Conservation (phyloP, 768 basidiomycete species). For the Pleurotus platypus region DNA sequence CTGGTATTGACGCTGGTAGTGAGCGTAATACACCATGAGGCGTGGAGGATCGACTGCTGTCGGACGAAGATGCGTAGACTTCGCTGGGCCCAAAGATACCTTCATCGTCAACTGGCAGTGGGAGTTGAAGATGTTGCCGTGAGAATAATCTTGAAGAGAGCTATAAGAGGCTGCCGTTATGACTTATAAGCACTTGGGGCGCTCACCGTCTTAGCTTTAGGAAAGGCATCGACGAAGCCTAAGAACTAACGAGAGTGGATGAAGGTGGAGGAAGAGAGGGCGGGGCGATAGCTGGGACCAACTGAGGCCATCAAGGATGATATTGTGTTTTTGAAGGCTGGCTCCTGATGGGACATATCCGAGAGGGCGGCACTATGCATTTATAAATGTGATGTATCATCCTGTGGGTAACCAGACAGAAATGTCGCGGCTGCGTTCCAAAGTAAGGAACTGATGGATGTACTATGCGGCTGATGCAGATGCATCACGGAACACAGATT, state of each 20-base stretch:
- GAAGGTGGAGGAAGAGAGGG: not conserved
- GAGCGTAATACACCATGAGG: not conserved
- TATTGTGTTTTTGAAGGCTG: not conserved
- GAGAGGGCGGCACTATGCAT: not conserved
- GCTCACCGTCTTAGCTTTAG: constrained; percentile 2
- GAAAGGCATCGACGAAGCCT: not conserved
- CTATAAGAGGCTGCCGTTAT: not conserved
- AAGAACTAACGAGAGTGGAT: too few species aligned
- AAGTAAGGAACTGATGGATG: not conserved
- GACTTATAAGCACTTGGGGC: not conserved
- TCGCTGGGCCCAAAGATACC: not conserved
- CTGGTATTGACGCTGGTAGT: not conserved
- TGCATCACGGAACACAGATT: too few species aligned
- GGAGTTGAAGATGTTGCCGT: not conserved
- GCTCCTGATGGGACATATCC: not conserved
- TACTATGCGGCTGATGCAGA: too few species aligned
- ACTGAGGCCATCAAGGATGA: not conserved
- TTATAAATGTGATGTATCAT: not conserved
- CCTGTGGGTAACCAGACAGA: not conserved
- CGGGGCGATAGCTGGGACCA: not conserved
- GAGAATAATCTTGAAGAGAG: not conserved
- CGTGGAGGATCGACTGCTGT: not conserved
- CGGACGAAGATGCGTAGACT: not conserved
- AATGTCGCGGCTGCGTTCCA: not conserved
- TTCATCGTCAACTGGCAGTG: not conserved